Percentiles rank a stretch among this genome's conserved stretches.
Evolutionary conservation across 495 filamentous ascomycete genomes (phyloP).

Genomic region (Emericellopsis terricola): DNA sequence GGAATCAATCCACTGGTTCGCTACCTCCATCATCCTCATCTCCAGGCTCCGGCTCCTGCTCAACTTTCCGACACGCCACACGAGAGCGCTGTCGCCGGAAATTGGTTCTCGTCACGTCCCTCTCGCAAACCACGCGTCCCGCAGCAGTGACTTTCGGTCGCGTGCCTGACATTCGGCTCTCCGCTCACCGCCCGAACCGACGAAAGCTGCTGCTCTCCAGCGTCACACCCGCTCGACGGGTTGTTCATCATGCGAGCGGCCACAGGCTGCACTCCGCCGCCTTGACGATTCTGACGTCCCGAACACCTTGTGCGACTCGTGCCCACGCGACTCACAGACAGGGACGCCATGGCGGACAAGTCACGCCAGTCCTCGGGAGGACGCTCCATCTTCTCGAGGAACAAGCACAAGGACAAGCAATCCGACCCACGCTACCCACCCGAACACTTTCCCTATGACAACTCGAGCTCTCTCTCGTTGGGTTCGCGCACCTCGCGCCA

Average conservation of each 20-base stretch:
- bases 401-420: conserved; percentile 59
- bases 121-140: too few species aligned
- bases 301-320: conserved; percentile 1
- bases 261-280: conserved; percentile 8
- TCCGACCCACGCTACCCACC: conserved; percentile 27
- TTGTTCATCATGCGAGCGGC: conserved; percentile 19
- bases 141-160: too few species aligned
- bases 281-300: conserved; percentile 2
- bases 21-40: too few species aligned
- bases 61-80: too few species aligned
- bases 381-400: conserved; percentile 62
- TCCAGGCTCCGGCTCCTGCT: too few species aligned
- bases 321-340: conserved; percentile 12
- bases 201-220: too few species aligned
- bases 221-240: too few species aligned
- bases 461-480: conserved; percentile 34
- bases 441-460: conserved; percentile 28
- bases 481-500: conserved; percentile 65
- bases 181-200: too few species aligned
- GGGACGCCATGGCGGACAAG: conserved; percentile 49
- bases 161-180: too few species aligned
- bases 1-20: too few species aligned
- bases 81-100: too few species aligned
- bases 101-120: too few species aligned
- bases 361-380: conserved; percentile 65